phyloP scores from a whole-genome alignment of 495 filamentous ascomycete genomes.

The Penicillium coprophilum region DNA sequence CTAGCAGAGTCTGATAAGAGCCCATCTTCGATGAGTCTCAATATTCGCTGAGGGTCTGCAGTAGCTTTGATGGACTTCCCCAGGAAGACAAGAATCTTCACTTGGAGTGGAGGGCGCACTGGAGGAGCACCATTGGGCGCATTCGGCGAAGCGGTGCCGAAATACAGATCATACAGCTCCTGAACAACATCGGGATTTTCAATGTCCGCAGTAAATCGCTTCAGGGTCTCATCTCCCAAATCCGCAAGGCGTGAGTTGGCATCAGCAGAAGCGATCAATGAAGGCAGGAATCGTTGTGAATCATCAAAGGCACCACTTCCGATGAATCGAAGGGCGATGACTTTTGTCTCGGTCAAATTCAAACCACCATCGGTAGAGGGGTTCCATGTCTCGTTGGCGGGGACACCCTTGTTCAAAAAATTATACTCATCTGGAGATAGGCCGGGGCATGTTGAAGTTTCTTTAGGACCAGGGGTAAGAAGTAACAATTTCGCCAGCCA shows the following conservation, averaged over 20 bases:
- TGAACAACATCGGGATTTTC: slow-evolving; percentile 66
- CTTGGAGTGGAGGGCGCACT: slow-evolving; percentile 68
- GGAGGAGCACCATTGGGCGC: slow-evolving; percentile 42
- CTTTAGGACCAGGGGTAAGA: slow-evolving; percentile 49
- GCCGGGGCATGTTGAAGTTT: slow-evolving; percentile 60
- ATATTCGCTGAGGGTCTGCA: slow-evolving; percentile 60
- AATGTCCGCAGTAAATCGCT: slow-evolving; percentile 64
- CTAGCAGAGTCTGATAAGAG: slow-evolving; percentile 50
- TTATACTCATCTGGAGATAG: slow-evolving; percentile 66
- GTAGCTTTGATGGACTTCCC: slow-evolving; percentile 73
- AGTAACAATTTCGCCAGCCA: slow-evolving; percentile 83
- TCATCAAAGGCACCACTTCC: slow-evolving; percentile 82
- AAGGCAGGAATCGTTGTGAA: slow-evolving; percentile 75
- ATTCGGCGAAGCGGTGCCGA: slow-evolving; percentile 42
- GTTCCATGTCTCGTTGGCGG: slow-evolving; percentile 68
- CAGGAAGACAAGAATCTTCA: slow-evolving; percentile 69
- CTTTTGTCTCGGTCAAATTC: slow-evolving; percentile 65
- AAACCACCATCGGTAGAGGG: slow-evolving; percentile 58
- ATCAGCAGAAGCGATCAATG: slow-evolving; percentile 78
- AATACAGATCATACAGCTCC: slow-evolving; percentile 68
- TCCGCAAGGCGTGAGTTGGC: slow-evolving; percentile 76
- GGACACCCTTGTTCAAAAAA: slow-evolving; percentile 61
- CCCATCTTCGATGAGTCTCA: slow-evolving; percentile 67
- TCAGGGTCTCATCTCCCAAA: slow-evolving; percentile 80
- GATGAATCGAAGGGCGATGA: slow-evolving; percentile 66